Percentiles rank a stretch among this genome's conserved stretches.
phyloP scores from a whole-genome alignment of 2,329 filamentous ascomycete species.

The Clonostachys rosea region DNA sequence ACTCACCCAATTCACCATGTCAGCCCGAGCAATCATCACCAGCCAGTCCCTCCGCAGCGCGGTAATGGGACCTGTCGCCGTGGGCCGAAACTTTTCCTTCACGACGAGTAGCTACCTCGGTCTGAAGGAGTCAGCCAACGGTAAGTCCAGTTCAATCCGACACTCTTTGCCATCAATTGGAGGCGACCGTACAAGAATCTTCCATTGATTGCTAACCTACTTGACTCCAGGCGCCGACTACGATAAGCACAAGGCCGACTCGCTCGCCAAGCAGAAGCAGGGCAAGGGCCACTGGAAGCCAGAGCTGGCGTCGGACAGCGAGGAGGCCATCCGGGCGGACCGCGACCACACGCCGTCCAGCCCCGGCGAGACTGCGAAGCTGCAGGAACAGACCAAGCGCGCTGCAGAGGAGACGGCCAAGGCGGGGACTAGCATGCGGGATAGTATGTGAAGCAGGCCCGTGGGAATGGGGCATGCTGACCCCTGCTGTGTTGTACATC shows the following conservation, averaged over 20 bases:
- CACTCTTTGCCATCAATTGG: too few species aligned
- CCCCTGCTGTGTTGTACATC: too few species aligned
- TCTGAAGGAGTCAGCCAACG: conserved; percentile 29
- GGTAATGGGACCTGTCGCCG: conserved; percentile 9
- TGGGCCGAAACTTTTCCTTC: conserved; percentile 14
- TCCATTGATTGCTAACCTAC: neutral
- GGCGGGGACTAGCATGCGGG: conserved; percentile 41
- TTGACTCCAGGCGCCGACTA: conserved; percentile 24
- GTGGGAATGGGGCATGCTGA: too few species aligned
- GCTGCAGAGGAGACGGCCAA: conserved; percentile 39
- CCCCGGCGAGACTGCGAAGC: conserved; percentile 32
- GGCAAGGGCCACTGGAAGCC: conserved; percentile 74
- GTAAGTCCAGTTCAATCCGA: conserved; percentile 14
- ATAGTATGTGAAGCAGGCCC: conserved; percentile 26
- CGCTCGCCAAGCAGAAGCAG: conserved; percentile 60
- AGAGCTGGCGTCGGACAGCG: conserved; percentile 72
- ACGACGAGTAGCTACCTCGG: conserved; percentile 18
- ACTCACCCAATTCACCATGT: conserved; percentile 14
- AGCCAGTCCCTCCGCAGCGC: conserved; percentile 14
- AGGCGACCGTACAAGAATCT: too few species aligned
- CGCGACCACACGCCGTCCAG: conserved; percentile 44
- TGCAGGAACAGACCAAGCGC: conserved; percentile 57
- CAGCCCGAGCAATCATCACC: conserved; percentile 17
- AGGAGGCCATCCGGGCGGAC: conserved; percentile 72
- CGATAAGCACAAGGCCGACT: conserved; percentile 58